Evolutionary conservation across 768 basidiomycete species (phyloP).

Genomic region (Mrakia frigida): DNA sequence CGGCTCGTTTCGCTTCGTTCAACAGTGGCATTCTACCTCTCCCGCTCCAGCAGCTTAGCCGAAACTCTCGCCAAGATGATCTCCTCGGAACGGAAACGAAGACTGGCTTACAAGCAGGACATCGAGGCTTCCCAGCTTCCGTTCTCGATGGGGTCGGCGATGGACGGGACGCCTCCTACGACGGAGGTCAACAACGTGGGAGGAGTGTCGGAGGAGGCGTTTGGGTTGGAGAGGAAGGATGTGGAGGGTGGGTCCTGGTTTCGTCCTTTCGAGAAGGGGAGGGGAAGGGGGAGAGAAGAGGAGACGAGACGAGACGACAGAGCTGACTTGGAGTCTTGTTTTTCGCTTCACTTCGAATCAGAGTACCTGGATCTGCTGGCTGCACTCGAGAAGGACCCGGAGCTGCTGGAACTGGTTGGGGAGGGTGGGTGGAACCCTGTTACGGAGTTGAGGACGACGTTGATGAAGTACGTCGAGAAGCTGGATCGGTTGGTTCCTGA

Average conservation of each 20-base stretch:
- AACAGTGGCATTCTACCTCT: conserved; percentile 59
- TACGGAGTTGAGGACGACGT: conserved; percentile 55
- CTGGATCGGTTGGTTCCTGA: conserved; percentile 75
- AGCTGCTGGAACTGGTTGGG: conserved; percentile 35
- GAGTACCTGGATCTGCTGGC: conserved; percentile 37
- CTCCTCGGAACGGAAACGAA: conserved; percentile 69
- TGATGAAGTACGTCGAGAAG: conserved; percentile 66
- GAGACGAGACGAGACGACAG: neutral
- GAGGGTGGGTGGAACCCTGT: conserved; percentile 49
- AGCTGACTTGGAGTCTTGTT: neutral
- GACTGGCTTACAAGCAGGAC: conserved; percentile 78
- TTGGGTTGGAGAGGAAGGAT: conserved; percentile 65
- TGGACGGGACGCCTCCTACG: conserved; percentile 52
- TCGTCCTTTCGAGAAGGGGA: neutral
- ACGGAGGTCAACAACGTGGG: conserved; percentile 47
- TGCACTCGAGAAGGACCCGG: conserved; percentile 34
- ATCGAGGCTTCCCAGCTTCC: conserved; percentile 78
- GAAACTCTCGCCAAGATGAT: conserved; percentile 83
- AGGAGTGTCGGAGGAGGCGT: conserved; percentile 46
- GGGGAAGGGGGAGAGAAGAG: neutral
- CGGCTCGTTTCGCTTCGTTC: neutral
- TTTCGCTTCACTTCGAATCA: conserved; percentile 25
- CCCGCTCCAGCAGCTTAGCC: conserved; percentile 70
- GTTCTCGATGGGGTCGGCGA: conserved; percentile 57
- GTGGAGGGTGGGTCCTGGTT: conserved; percentile 58